Base-by-base conservation (phyloP, 208 protist genomes). In the Porcisia deanei region DNA sequence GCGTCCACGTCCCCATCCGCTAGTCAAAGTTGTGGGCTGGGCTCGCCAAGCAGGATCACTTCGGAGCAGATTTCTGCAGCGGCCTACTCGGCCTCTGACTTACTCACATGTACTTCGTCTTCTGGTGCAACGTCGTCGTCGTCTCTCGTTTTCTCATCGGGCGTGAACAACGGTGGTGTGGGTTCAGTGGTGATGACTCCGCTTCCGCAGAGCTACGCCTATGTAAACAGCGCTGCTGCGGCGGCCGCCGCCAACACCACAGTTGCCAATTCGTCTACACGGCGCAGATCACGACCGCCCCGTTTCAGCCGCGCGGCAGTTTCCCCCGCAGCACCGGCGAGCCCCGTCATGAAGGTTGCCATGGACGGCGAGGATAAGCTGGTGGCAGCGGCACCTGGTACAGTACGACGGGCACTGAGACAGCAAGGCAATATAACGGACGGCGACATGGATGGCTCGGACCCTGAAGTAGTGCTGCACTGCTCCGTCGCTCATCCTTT, bases 121-220 rank as follows among this genome's bases (percentile, higher is more conserved):
- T 16, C 9, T 16, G 16, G 30, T 12, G 34, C 12, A 16, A 41
- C 63, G 9, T 6, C 41, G 41, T 52, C 63, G 43, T 6, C 63
- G 7, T 53, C 41, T 49, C 63, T 41, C 12, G 18, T 7, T 8
- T 53, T 47, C 47, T 30, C 52, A 9, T 79, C 67, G 1, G 76
- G 25, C 16, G 65, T 69, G 69, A 57, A 25, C 43, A 49, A 57
- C n/a, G 45, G 64, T 25, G 18, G 37, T 16, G 43, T n/a, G 5
- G 66, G 65, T 39, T 53, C 70, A 41, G 66, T 53, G 16, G 45
- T 22, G 18, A 47, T 16, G 18, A 43, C 41, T 43, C 49, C 67
- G 34, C 76, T 60, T 9, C 37, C 60, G 30, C 52, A 64, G 20
- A 75, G 69, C 76, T 80, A 75, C 60, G 76, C 76, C 37, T 80